Conservation (phyloP, 257 asterid species). For the Salvia hispanica region DNA sequence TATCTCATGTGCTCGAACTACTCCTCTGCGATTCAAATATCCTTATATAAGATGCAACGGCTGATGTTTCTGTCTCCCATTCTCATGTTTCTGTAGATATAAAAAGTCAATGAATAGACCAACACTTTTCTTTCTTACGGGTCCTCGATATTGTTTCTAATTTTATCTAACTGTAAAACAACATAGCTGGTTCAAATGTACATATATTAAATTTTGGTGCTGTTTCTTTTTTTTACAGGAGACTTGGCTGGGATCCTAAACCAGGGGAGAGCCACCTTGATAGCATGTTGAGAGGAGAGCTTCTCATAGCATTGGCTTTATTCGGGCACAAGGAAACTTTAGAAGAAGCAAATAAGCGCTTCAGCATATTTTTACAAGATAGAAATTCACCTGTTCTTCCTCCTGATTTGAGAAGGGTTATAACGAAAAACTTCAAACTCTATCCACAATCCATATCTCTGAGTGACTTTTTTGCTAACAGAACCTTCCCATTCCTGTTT, state of each 20-base stretch:
- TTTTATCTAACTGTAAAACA: no score
- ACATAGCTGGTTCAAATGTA: not conserved
- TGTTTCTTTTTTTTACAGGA: conserved; percentile 52
- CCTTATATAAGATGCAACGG: no score
- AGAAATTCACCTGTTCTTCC: conserved; percentile 71
- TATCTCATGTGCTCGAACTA: no score
- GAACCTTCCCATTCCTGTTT: conserved; percentile 28
- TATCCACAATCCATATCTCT: conserved; percentile 13
- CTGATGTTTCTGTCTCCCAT: no score
- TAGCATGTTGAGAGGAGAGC: conserved; percentile 93
- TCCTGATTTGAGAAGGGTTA: conserved; percentile 92
- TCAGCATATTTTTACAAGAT: conserved; percentile 66
- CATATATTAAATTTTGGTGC: conserved; percentile 10
- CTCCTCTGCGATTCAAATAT: no score
- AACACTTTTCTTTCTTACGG: no score
- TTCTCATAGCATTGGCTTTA: conserved; percentile 64
- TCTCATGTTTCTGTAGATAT: no score
- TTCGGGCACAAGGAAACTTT: conserved; percentile 73
- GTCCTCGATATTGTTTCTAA: no score
- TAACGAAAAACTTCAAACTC: conserved; percentile 18
- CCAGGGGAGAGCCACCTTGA: conserved; percentile 89
- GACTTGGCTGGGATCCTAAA: conserved; percentile 97
- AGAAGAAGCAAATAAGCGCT: conserved; percentile 78
- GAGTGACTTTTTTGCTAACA: conserved; percentile 26
- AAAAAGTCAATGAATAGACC: no score